These are phyloP conservation scores for Ophiostoma triangulosporum DNA, from an alignment of 2,329 filamentous ascomycete genomes.

Conservation along the genomic window DNA sequence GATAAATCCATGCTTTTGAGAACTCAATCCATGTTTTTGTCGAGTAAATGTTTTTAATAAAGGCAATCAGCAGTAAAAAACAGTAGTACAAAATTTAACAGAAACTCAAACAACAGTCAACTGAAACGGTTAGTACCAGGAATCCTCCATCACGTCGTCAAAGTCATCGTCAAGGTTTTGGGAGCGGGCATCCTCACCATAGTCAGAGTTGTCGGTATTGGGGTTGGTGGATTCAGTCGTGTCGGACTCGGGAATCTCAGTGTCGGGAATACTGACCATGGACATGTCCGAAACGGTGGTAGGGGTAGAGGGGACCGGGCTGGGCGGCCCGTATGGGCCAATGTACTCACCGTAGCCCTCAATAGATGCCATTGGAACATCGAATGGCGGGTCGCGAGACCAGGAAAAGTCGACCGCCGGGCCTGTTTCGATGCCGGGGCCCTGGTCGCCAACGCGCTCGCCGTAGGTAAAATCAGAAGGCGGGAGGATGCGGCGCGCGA, in stretches of 20 bases:
- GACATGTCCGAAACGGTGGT: not conserved
- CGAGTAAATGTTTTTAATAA: too few species aligned
- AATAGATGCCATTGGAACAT: not conserved
- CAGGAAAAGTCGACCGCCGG: not conserved
- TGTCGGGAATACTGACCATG: not conserved
- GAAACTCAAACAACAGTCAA: too few species aligned
- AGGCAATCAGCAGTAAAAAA: too few species aligned
- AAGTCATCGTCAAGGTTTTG: too few species aligned
- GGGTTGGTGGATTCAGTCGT: too few species aligned
- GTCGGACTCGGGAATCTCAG: not conserved
- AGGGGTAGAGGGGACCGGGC: not conserved
- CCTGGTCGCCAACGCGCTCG: not conserved
- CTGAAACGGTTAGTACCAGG: too few species aligned
- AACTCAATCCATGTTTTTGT: too few species aligned
- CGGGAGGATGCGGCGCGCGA: not conserved
- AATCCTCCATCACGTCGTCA: too few species aligned
- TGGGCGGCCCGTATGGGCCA: not conserved
- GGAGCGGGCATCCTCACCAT: too few species aligned
- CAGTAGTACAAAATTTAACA: too few species aligned
- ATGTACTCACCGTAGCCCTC: not conserved
- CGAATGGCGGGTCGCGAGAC: not conserved
- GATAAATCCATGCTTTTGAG: too few species aligned
- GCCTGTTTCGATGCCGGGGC: not conserved
- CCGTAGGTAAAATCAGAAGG: not conserved
- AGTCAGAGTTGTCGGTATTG: too few species aligned